These are phyloP conservation scores for Ogataea dorogensis DNA, from an alignment of 805 yeast species.

Conservation along the genomic window DNA sequence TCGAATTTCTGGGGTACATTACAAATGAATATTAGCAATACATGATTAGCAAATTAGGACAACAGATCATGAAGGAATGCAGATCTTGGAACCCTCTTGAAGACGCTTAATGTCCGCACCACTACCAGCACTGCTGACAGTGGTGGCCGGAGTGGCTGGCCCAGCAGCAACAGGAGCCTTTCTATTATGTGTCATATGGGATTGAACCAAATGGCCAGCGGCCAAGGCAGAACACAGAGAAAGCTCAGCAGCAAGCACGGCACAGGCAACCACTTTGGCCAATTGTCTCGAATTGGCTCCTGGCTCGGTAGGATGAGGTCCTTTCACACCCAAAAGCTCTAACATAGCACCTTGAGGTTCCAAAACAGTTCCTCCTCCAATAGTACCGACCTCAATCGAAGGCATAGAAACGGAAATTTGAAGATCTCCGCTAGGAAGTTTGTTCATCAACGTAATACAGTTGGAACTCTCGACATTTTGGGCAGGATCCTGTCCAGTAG, in stretches of 20 bases:
- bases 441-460: constrained; percentile 94
- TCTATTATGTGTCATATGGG: constrained; percentile 96
- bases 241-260: constrained; percentile 93
- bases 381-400: constrained; percentile 96
- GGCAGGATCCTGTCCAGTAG: constrained; percentile 99
- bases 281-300: constrained; percentile 94
- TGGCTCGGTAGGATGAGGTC: constrained; percentile 91
- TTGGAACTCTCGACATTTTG: constrained; percentile 97
- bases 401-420: constrained; percentile 98
- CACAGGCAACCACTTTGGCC: constrained; percentile 89
- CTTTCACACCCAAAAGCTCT: constrained; percentile 89
- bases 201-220: constrained; percentile 96
- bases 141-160: constrained; percentile 18
- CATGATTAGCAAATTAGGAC: constrained; percentile 7
- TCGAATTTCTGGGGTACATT: constrained; percentile 11
- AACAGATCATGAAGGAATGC: constrained; percentile 55
- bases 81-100: constrained; percentile 69
- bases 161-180: constrained; percentile 24
- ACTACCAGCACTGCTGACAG: constrained; percentile 28
- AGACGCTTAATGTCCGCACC: constrained; percentile 45
- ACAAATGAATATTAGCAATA: constrained; percentile 10
- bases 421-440: constrained; percentile 69
- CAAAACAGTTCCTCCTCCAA: constrained; percentile 97
- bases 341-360: constrained; percentile 97
- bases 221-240: constrained; percentile 95